Percentiles rank a stretch among this genome's conserved stretches.
These are phyloP conservation scores for Candida patagonica DNA, from an alignment of 805 yeast genomes.

Conservation along the genomic window DNA sequence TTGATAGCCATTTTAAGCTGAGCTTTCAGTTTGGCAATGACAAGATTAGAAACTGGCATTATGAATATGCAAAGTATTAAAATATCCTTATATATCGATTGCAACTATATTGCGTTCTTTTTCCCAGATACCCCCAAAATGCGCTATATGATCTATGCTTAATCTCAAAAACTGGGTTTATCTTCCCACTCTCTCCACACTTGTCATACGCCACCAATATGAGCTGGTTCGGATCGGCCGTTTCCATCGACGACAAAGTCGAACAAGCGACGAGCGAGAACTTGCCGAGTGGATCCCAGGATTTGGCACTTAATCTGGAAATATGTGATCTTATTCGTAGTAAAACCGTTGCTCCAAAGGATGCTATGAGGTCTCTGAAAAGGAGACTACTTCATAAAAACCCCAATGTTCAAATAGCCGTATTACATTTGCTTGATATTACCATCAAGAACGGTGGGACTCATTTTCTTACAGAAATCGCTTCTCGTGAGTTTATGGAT, in stretches of 20 bases:
- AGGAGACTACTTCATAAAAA: conserved; percentile 61
- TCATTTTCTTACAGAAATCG: conserved; percentile 70
- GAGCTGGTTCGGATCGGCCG: conserved; percentile 31
- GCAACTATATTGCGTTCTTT: background rate
- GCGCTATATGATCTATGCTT: no score
- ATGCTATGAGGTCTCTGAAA: conserved; percentile 78
- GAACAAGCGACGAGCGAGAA: conserved; percentile 76
- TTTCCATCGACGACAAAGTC: conserved; percentile 50
- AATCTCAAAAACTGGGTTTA: no score
- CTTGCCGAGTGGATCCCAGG: conserved; percentile 88
- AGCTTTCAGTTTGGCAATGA: conserved; percentile 18
- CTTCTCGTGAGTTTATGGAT: conserved; percentile 80
- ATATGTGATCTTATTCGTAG: conserved; percentile 80
- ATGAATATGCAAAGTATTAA: no score
- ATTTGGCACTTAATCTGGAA: conserved; percentile 62
- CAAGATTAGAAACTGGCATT: conserved; percentile 2
- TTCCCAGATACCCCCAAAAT: no score
- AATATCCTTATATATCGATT: background rate
- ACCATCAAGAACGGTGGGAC: conserved; percentile 90
- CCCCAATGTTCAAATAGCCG: conserved; percentile 70
- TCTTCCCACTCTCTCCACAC: background rate
- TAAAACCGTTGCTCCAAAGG: conserved; percentile 67
- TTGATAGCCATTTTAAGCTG: conserved; percentile 59
- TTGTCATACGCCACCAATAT: conserved; percentile 7
- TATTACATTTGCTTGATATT: conserved; percentile 70